Evolutionary conservation across 2,329 filamentous ascomycete genomes (phyloP).

Genomic region (Aspergillus ruber): DNA sequence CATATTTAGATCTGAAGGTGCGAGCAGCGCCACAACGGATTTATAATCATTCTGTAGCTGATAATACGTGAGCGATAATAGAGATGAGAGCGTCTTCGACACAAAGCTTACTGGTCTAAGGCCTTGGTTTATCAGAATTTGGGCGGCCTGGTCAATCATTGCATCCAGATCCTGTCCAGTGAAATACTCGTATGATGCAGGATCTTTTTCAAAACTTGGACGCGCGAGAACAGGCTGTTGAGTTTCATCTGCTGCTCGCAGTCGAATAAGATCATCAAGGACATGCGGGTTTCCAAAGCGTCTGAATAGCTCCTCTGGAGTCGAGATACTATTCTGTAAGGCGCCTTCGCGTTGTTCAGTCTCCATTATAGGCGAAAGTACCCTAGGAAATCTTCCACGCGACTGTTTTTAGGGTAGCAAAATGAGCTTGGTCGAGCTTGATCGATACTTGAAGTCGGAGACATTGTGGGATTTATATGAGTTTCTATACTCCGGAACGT

Average conservation of each 20-base stretch:
- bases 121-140: conserved; percentile 20
- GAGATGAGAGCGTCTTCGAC: no score
- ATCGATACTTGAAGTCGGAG: no score
- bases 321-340: no score
- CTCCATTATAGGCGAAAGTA: no score
- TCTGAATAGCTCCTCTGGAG: conserved; percentile 14
- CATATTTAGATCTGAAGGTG: conserved; percentile 38
- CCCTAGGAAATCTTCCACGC: no score
- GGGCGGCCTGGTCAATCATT: conserved; percentile 35
- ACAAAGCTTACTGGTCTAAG: conserved; percentile 10
- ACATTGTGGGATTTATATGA: no score
- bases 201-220: conserved; percentile 25
- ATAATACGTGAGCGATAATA: background rate
- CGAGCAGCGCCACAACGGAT: conserved; percentile 33
- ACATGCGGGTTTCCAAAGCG: conserved; percentile 36
- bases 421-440: no score
- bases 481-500: no score
- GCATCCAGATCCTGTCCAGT: conserved; percentile 36
- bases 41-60: conserved; percentile 13
- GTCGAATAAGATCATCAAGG: conserved; percentile 38
- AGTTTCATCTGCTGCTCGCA: conserved; percentile 32
- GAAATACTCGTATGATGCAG: conserved; percentile 35
- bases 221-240: conserved; percentile 40
- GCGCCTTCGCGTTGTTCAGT: no score
- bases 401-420: no score